Evolutionary conservation across 192 early-diverging fungal genomes (phyloP).

Genomic region (Coemansia sp.): DNA sequence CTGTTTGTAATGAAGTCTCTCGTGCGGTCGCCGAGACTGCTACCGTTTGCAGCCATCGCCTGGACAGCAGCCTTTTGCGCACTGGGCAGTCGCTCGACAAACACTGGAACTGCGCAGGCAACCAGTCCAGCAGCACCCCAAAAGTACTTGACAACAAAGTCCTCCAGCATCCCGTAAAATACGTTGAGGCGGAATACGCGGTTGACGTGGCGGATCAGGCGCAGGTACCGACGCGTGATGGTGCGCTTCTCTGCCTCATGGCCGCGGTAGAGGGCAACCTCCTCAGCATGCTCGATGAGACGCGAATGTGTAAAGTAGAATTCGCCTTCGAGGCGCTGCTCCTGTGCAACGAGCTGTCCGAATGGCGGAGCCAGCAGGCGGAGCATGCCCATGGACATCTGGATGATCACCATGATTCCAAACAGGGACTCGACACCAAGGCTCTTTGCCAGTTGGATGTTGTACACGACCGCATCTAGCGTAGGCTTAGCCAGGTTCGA

Average conservation of each 20-base stretch:
- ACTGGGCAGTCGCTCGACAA: constrained; percentile 57
- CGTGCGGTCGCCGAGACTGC: constrained; percentile 41
- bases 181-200: constrained; percentile 82
- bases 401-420: constrained; percentile 75
- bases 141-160: constrained; percentile 98
- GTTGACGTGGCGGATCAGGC: constrained; percentile 84
- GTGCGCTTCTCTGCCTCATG: constrained; percentile 81
- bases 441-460: constrained; percentile 78
- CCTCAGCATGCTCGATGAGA: constrained; percentile 94
- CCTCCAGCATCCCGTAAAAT: constrained; percentile 93
- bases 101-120: constrained; percentile 86
- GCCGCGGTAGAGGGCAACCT: constrained; percentile 90
- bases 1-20: constrained; percentile 76
- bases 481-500: constrained; percentile 94
- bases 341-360: constrained; percentile 91
- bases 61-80: constrained; percentile 9
- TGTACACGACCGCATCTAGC: constrained; percentile 92
- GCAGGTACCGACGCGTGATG: constrained; percentile 73
- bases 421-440: constrained; percentile 87
- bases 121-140: constrained; percentile 92
- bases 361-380: constrained; percentile 91
- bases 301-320: constrained; percentile 94
- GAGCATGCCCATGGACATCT: constrained; percentile 74
- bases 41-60: background rate
- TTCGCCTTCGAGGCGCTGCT: constrained; percentile 91